A percentile compares a stretch with the other conserved stretches of the same genome.
Conservation (phyloP, 768 basidiomycete genomes). For the Peribolospora kevripleyi region DNA sequence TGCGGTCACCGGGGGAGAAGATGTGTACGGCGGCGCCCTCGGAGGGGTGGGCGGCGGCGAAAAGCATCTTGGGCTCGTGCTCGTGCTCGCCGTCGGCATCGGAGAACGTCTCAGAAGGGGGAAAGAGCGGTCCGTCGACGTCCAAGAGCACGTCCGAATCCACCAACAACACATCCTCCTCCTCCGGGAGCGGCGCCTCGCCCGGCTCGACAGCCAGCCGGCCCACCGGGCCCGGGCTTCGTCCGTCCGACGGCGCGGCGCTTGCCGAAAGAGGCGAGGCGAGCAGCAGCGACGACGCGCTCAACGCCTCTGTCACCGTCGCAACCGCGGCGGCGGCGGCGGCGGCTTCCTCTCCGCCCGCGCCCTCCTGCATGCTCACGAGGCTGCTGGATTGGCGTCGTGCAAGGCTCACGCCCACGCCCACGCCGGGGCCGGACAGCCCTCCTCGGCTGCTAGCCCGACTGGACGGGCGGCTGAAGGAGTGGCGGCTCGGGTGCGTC, state of each 20-base stretch:
- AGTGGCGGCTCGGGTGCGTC: not conserved
- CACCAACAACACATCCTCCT: not conserved
- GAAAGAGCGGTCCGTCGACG: slow-evolving; percentile 2
- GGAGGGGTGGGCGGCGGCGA: slow-evolving; percentile 7
- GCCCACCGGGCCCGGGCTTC: not conserved
- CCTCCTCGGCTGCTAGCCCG: not conserved
- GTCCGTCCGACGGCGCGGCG: not conserved
- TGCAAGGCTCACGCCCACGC: not conserved
- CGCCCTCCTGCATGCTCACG: not conserved
- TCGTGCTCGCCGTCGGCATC: not conserved
- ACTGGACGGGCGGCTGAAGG: not conserved
- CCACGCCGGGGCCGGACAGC: not conserved
- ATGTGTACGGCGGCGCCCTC: slow-evolving; percentile 29
- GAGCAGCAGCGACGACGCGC: not conserved
- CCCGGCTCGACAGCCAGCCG: not conserved
- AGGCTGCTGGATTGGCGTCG: not conserved
- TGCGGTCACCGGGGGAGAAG: slow-evolving; percentile 43
- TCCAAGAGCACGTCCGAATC: not conserved
- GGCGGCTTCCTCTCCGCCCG: not conserved
- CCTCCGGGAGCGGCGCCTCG: not conserved
- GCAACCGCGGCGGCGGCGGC: not conserved
- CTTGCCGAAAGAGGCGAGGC: not conserved
- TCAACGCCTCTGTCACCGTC: not conserved
- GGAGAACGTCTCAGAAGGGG: not conserved
- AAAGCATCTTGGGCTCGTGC: not conserved